A percentile compares a stretch with the other conserved stretches of the same genome.
phyloP scores from a whole-genome alignment of 2,329 filamentous ascomycete genomes.

The Hypoxylon rubiginosum region DNA sequence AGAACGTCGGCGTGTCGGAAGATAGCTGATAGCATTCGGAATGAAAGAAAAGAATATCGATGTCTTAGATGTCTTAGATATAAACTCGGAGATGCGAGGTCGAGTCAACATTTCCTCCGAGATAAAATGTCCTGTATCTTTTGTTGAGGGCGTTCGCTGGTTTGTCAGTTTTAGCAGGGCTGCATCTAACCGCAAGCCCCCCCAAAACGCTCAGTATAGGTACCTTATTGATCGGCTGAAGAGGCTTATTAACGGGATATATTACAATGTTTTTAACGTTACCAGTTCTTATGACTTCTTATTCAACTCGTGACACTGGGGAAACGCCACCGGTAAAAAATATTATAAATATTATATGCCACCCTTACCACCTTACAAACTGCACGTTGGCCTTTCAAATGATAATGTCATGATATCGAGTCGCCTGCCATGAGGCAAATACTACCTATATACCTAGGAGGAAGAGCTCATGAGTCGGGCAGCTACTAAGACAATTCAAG shows the following conservation, averaged over 20 bases:
- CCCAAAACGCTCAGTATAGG: not conserved
- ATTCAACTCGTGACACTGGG: constrained; percentile 19
- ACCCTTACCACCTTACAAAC: not conserved
- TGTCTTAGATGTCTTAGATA: not conserved
- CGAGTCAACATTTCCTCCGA: constrained; percentile 16
- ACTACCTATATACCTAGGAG: too few relatives aligned
- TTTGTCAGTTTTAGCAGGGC: constrained; percentile 14
- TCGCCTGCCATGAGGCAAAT: not conserved
- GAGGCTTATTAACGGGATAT: constrained; percentile 24
- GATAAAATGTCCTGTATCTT: constrained; percentile 8
- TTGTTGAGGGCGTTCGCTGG: constrained; percentile 25
- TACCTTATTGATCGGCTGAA: constrained; percentile 14
- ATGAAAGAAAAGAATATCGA: not conserved
- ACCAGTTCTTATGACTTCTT: constrained; percentile 26
- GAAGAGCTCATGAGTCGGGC: constrained; percentile 12
- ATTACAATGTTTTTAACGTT: constrained; percentile 25
- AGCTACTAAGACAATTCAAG: constrained; percentile 26
- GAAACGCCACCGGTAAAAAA: constrained; percentile 5
- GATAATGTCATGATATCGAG: not conserved
- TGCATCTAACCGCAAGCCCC: not conserved
- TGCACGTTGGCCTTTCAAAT: not conserved
- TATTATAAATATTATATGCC: too few relatives aligned
- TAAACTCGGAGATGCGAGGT: constrained; percentile 32
- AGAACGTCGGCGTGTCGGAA: not conserved
- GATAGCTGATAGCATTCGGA: not conserved